These are phyloP conservation scores for Trichothecium roseum DNA, from an alignment of 2,329 filamentous ascomycete genomes.

Conservation along the genomic window DNA sequence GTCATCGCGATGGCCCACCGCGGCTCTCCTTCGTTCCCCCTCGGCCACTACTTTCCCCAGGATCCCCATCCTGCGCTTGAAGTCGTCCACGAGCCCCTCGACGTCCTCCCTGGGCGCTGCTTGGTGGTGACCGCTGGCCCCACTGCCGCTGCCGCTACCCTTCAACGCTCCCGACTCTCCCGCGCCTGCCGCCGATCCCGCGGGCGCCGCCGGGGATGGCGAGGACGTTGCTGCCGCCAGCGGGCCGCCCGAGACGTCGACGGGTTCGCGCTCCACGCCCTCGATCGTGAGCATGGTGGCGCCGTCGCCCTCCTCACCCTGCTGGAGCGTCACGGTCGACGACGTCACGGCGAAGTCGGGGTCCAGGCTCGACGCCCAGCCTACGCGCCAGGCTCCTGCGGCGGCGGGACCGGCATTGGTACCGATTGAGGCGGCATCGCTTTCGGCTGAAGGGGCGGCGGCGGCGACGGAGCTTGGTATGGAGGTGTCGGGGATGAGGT, in stretches of 20 bases:
- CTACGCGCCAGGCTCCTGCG: constrained; percentile 41
- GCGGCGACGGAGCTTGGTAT: constrained; percentile 1
- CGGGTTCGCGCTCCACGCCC: constrained; percentile 23
- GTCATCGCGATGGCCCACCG: constrained; percentile 12
- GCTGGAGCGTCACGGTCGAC: constrained; percentile 33
- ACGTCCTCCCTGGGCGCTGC: constrained; percentile 33
- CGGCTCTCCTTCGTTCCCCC: constrained; percentile 31
- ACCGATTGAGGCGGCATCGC: no score
- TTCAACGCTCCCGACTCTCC: constrained; percentile 5
- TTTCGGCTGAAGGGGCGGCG: not conserved
- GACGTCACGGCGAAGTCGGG: constrained; percentile 57
- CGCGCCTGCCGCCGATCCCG: constrained; percentile 22
- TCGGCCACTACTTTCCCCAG: constrained; percentile 43
- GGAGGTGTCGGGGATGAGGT: constrained; percentile 40
- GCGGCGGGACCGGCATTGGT: no score
- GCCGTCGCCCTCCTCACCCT: constrained; percentile 19
- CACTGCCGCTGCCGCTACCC: constrained; percentile 8
- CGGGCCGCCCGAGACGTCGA: constrained; percentile 14
- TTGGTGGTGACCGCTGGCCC: constrained; percentile 20
- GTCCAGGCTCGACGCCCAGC: constrained; percentile 61
- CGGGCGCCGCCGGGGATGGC: constrained; percentile 20
- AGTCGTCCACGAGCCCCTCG: constrained; percentile 41
- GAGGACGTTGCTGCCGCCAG: constrained; percentile 7
- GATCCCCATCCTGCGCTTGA: constrained; percentile 45
- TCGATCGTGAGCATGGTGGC: constrained; percentile 23